Base-by-base conservation (phyloP, 345 rosid species). In the Eutrema yunnanense region DNA sequence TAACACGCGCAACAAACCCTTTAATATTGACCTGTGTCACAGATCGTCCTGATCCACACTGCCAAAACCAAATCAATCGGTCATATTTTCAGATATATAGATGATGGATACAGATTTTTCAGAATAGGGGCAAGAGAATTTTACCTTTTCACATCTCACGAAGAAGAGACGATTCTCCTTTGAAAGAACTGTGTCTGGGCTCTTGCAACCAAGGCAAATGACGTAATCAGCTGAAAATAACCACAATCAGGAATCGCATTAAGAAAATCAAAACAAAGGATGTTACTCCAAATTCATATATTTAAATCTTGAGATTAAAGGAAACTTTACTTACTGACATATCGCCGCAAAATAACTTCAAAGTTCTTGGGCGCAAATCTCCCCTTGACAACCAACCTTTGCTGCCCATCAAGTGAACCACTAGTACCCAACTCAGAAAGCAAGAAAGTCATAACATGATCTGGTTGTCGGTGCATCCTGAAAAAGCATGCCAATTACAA, bases 401-500 rank as follows among this genome's bases (percentile, higher is more conserved):
- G 95, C 65, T 87, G 92, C 36, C 89, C 97, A 73, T 92, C 96
- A 58, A 89, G 87, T 2, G 94, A 87, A 43, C 94, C 96, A 69
- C 88, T 87, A 38, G 96, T 87, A 30, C 97, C 94, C 80, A 92
- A 43, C 78, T 92, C 92, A 69, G 88, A 84, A 62, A 89, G 86
- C 76, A 92, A 79, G 86, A 85, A 92, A 9, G 84, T 79, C 90
- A 83, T 85, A 36, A 89, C 94, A 80, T 89, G 96, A 77, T 89
- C 90, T 5, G 93, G 90, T 65, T 87, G 90, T 38, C 96, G 78
- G 74, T 86, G 94, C 97, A 92, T 92, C 81, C 97, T 92, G 78
- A 37, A 46, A 11, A 43, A 19, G 38, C 7, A 59, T 29, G 56
- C 12, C 66, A 50, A 13, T n/a, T 65, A 60, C 29, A 9, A n/a